These are phyloP conservation scores for Penicillium frequentans DNA, from an alignment of 2,329 filamentous ascomycete genomes.

Conservation along the genomic window DNA sequence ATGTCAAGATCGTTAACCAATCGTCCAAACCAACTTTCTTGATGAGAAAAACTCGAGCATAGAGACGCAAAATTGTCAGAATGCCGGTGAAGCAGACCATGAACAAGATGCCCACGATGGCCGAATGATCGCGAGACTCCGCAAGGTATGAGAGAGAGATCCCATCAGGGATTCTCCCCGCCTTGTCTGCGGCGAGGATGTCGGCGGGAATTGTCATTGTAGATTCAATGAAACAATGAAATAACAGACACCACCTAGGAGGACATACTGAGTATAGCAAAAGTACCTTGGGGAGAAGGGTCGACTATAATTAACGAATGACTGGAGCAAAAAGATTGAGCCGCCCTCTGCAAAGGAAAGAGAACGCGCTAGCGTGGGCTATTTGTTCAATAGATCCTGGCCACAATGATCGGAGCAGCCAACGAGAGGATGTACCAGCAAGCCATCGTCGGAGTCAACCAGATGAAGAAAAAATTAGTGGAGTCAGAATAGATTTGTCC, in stretches of 20 bases:
- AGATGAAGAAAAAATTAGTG: constrained; percentile 2
- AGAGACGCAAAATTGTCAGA: constrained; percentile 45
- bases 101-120: constrained; percentile 31
- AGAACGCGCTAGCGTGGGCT: constrained; percentile 11
- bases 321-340: background rate
- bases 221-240: constrained; percentile 9
- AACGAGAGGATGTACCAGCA: constrained; percentile 4
- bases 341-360: constrained; percentile 5
- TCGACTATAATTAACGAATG: constrained; percentile 6
- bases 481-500: constrained; percentile 2
- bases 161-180: constrained; percentile 26
- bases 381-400: constrained; percentile 1
- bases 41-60: constrained; percentile 47
- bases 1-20: constrained; percentile 48
- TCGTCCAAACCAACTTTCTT: constrained; percentile 50
- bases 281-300: background rate
- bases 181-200: constrained; percentile 27
- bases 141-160: constrained; percentile 29
- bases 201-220: constrained; percentile 27
- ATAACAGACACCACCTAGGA: background rate
- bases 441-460: background rate
- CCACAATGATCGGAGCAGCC: constrained; percentile 1
- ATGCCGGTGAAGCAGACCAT: constrained; percentile 29
- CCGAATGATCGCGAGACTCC: constrained; percentile 26
- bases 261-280: background rate